Evolutionary conservation across 2,329 filamentous ascomycete species (phyloP), one percentile per base, ranked within the genome.

Genomic region (Rosellinia necatrix): DNA sequence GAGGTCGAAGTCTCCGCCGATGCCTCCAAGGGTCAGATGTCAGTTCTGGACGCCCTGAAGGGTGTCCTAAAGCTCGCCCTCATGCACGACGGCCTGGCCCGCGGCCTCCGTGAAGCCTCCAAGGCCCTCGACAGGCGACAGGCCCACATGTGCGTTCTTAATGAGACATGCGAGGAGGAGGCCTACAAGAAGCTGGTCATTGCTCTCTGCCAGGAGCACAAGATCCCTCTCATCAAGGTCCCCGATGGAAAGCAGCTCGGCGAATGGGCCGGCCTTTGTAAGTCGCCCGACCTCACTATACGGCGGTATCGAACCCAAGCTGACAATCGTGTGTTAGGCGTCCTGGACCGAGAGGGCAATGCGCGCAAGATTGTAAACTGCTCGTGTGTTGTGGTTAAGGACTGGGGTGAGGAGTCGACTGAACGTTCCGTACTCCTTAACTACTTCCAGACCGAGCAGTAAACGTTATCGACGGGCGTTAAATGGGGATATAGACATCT

Each of bases 121-220:
- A 99, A 99, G 87, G 93, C 94, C 66, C 91, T 99, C 74, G 94
- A 99, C 82, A 89, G 94, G 75, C 92, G 94, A 75, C 91, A 99
- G 84, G 94, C 94, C 60, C 94, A 99, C 85, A 97, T 99, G 92
- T 99, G 94, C 79, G 94, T 99, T 70, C 88, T 99, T 73, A 99
- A 99, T 88, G 94, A 99, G 88, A 89, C 90, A 69, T 99, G 94
- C 85, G 94, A 99, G 85, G 94, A 99, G 87, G 94, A 99, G 82
- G 93, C 94, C 69, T 99, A 99, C 87, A 99, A 99, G 92, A 99
- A 99, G 90, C 88, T 99, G 68, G 93, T 99, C 72, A 90, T 97
- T 70, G 94, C 94, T 64, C 90, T 99, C 61, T 99, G 94, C 90
- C 91, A 89, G 66, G 94, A 99, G 88, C 94, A 99, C 85, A 97